A percentile compares a stretch with the other conserved stretches of the same genome.
phyloP scores from a whole-genome alignment of 2,329 filamentous ascomycete genomes.

The Neonectria coccinea region DNA sequence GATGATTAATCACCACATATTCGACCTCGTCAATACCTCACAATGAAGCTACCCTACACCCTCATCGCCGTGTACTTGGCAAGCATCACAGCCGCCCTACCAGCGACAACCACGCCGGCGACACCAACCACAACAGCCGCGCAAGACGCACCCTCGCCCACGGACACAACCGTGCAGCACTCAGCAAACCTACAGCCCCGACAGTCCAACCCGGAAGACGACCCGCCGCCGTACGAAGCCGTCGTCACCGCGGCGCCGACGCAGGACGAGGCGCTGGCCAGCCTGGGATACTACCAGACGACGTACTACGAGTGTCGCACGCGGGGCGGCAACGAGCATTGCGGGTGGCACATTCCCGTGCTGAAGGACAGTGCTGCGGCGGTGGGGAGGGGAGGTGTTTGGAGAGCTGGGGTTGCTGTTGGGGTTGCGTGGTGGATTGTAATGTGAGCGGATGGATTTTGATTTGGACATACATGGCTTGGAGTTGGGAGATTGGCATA shows the following conservation, averaged over 20 bases:
- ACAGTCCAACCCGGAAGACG: slow-evolving; percentile 31
- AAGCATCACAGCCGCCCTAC: slow-evolving; percentile 10
- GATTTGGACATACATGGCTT: slow-evolving; percentile 2
- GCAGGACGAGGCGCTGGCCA: slow-evolving; percentile 45
- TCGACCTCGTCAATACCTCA: neutral
- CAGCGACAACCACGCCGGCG: slow-evolving; percentile 13
- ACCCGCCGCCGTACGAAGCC: slow-evolving; percentile 45
- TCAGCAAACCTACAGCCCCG: slow-evolving; percentile 11
- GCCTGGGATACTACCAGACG: slow-evolving; percentile 49
- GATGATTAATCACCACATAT: neutral
- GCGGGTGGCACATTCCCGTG: slow-evolving; percentile 53
- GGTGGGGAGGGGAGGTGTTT: slow-evolving; percentile 36
- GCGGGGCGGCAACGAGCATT: slow-evolving; percentile 46
- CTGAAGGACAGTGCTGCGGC: slow-evolving; percentile 42
- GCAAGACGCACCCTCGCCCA: neutral
- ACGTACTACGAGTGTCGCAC: slow-evolving; percentile 52
- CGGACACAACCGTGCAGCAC: neutral
- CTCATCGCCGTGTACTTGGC: slow-evolving; percentile 6
- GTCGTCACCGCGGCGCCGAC: slow-evolving; percentile 50
- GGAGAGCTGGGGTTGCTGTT: slow-evolving; percentile 38
- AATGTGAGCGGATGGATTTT: slow-evolving; percentile 23
- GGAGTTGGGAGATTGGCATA: slow-evolving; percentile 15
- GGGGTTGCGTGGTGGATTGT: slow-evolving; percentile 37
- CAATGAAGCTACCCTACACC: slow-evolving; percentile 31
- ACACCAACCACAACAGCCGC: neutral